Evolutionary conservation across 2,329 filamentous ascomycete species (phyloP).

Genomic region (Clarireedia paspali): DNA sequence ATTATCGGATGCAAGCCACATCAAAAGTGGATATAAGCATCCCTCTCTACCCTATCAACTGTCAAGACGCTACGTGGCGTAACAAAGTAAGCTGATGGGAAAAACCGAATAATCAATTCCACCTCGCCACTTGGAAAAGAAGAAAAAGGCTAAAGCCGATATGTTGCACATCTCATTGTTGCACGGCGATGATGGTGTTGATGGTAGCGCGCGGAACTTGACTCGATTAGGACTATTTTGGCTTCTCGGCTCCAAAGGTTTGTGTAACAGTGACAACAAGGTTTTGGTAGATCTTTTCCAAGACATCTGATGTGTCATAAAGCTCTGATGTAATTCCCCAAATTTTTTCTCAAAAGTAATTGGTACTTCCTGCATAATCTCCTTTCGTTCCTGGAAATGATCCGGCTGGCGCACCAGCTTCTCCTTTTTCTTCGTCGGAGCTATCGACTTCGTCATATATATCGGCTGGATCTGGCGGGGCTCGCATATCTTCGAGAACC

Average conservation of each 20-base stretch:
- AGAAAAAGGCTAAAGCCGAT: neutral
- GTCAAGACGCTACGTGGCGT: neutral
- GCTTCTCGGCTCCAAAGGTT: neutral
- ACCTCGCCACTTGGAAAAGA: conserved; percentile 3
- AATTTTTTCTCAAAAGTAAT: conserved; percentile 19
- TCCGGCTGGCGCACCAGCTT: conserved; percentile 32
- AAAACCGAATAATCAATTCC: neutral
- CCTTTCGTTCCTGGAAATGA: conserved; percentile 42
- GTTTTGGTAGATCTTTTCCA: neutral
- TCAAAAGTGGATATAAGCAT: neutral
- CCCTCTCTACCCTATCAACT: too few species aligned
- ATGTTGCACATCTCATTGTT: conserved; percentile 10
- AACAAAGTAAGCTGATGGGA: neutral
- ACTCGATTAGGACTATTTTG: neutral
- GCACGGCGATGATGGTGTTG: conserved; percentile 1
- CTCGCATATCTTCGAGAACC: conserved; percentile 54
- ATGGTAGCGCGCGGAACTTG: neutral
- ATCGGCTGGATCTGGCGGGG: conserved; percentile 41
- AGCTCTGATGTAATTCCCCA: neutral
- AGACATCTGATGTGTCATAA: neutral
- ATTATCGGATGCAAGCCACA: neutral
- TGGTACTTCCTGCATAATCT: conserved; percentile 31
- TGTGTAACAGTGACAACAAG: neutral
- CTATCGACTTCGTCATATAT: conserved; percentile 35
- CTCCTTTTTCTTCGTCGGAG: conserved; percentile 32